Evolutionary conservation across 1,284 basidiomycete genomes (phyloP), one percentile per base, ranked within the genome.

Genomic region (Apiotrichum porosum): DNA sequence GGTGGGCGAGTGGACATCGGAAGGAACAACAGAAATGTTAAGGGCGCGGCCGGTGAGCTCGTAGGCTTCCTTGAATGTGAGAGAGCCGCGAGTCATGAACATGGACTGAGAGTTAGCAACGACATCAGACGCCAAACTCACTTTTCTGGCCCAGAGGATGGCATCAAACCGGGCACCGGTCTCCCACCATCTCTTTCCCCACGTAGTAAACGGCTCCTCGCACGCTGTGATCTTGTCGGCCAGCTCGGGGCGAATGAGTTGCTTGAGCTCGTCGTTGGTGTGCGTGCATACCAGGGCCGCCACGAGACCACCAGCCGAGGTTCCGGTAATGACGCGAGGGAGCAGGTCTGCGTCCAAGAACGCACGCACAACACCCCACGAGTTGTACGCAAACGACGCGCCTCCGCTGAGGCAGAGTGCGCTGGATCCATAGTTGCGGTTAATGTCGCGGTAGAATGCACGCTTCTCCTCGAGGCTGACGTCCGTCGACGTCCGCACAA

Each of bases 61-160:
- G 65, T 94, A 97, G 0, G 94, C 94, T 68, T 99, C 95, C 46
- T 83, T 82, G 76, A 99, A 99, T 0, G 94, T 98, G 80, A 90
- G 82, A 1, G 87, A 92, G 4, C 95, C 95, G 54, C 84, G 80
- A 6, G 92, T 97, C 72, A 97, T 97, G 75, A 90, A 98, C 37
- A 83, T 77, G 3, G 80, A 71, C n/a, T n/a, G n/a, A n/a, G n/a
- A n/a, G n/a, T n/a, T n/a, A n/a, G n/a, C n/a, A n/a, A n/a, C n/a
- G n/a, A n/a, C n/a, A n/a, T n/a, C n/a, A n/a, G n/a, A n/a, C n/a
- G n/a, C n/a, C n/a, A n/a, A n/a, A n/a, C n/a, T n/a, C n/a, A n/a
- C n/a, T 80, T 95, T 95, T 58, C 81, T 78, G 10, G 94, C 95
- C 95, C 95, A 98, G 57, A 79, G 65, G 10, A 93, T 76, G 17